Base-by-base conservation (phyloP, 345 rosid genomes). In the Eucalyptus paniculata region DNA sequence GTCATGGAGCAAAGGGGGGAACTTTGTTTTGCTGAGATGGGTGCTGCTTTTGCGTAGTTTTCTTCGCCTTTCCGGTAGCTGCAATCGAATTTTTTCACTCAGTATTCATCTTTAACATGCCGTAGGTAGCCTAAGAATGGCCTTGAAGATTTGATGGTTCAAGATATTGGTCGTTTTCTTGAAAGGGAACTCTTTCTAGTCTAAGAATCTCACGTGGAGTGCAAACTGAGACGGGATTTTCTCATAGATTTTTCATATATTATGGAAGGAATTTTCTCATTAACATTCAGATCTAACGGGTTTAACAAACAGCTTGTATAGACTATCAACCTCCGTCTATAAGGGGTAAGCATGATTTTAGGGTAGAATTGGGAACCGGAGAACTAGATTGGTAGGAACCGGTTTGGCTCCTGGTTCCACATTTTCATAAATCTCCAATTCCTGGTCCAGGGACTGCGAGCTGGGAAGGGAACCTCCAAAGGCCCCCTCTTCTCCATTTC, bases 401-500 rank as follows among this genome's bases (percentile, higher is more conserved):
- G 12, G 6, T 9, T 21, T 56, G 28, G 62, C 12, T 9, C 62
- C 13, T 23, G 28, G 28, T 56, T 56, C 28, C 62, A 56, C 62
- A 56, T 56, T 56, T 56, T 10, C 30, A 56, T 2, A 24, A 56
- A 56, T 56, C 62, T 56, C 62, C 30, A 2, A 56, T 56, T 56
- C 14, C 58, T 53, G 58, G 11, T 8, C 26, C 10, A 53, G 5
- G 58, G 58, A 53, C 58, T 0, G 24, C 24, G 24, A 53, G 26
- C 58, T 21, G 58, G 58, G 58, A 3, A 0, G 3, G 28, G 30
- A 56, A 56, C 62, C 62, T 56, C 28, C 62, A 4, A 56, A 24
- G 28, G 12, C 50, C 96, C 96, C 67, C 93, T 94, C 53, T 88
- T 91, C 81, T 96, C 99, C 99, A 96, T 96, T 81, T 80, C 86